A percentile compares a stretch with the other conserved stretches of the same genome.
phyloP scores from a whole-genome alignment of 345 rosid genomes.

The Acer yangbiense region DNA sequence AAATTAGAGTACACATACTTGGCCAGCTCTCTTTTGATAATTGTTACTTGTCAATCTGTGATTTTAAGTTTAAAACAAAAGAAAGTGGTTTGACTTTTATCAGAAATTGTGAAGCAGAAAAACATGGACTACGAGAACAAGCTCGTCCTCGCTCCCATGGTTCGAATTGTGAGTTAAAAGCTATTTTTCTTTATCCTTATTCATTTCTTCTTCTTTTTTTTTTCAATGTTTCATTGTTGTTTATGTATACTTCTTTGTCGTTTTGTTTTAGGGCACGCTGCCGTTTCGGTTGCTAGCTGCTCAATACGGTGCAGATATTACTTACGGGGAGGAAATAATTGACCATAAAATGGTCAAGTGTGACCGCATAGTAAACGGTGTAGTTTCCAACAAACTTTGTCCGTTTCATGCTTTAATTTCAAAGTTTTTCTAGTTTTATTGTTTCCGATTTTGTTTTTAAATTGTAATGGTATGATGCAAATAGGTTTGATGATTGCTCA shows the following conservation, averaged over 20 bases:
- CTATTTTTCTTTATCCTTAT: neutral
- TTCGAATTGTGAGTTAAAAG: constrained; percentile 74
- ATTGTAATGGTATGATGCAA: neutral
- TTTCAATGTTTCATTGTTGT: neutral
- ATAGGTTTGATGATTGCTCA: neutral
- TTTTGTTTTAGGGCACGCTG: constrained; percentile 65
- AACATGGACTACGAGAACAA: constrained; percentile 81
- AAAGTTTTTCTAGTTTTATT: neutral
- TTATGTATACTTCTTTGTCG: neutral
- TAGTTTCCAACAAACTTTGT: neutral
- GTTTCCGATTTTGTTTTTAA: neutral
- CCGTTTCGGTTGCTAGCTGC: constrained; percentile 81
- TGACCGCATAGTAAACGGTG: constrained; percentile 69
- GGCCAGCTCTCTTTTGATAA: neutral
- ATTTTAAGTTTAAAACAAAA: neutral
- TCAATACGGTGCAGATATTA: constrained; percentile 88
- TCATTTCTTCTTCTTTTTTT: neutral
- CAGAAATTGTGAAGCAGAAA: constrained; percentile 9
- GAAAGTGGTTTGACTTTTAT: neutral
- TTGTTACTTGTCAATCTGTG: neutral
- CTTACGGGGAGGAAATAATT: constrained; percentile 88
- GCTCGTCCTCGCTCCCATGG: constrained; percentile 97
- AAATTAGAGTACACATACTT: no score
- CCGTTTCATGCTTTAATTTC: no score
- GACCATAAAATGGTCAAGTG: constrained; percentile 83